Percentiles rank a stretch among this genome's conserved stretches.
phyloP scores from a whole-genome alignment of 2,329 filamentous ascomycete genomes.

The Exophiala sp. region DNA sequence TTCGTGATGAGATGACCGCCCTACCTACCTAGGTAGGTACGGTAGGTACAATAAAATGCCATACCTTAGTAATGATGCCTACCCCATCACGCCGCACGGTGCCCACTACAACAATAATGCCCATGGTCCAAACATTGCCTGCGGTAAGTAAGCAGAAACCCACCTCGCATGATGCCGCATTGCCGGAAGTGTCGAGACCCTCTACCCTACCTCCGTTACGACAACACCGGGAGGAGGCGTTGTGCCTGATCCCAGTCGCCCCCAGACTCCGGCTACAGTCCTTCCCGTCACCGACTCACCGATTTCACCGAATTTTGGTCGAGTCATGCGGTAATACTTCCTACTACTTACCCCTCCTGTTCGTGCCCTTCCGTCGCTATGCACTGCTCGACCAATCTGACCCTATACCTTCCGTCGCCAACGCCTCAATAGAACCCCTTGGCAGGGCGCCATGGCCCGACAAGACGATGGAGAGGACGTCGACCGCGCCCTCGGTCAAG shows the following conservation, averaged over 20 bases:
- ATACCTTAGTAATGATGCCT: too few relatives aligned
- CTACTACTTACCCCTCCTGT: slow-evolving; percentile 11
- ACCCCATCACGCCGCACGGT: too few relatives aligned
- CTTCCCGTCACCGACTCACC: slow-evolving; percentile 15
- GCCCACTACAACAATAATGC: too few relatives aligned
- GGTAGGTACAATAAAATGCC: too few relatives aligned
- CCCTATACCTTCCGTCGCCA: background rate
- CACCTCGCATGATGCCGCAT: slow-evolving; percentile 13
- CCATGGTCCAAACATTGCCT: background rate
- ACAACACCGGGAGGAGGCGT: slow-evolving; percentile 14
- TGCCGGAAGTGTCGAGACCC: slow-evolving; percentile 9
- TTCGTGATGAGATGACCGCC: too few relatives aligned
- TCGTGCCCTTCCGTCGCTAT: slow-evolving; percentile 8
- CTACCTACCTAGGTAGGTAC: too few relatives aligned
- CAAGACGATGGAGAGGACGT: slow-evolving; percentile 25
- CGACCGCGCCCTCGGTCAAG: slow-evolving; percentile 21
- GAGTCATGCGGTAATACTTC: background rate
- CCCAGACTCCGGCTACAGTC: slow-evolving; percentile 6
- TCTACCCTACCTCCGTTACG: slow-evolving; percentile 11
- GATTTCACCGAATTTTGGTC: background rate
- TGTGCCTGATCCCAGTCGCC: slow-evolving; percentile 15
- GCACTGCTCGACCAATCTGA: slow-evolving; percentile 5
- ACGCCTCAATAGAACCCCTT: slow-evolving; percentile 3
- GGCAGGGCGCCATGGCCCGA: slow-evolving; percentile 10
- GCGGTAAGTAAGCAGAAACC: background rate